These are phyloP conservation scores for Stephania japonica DNA, from an alignment of 164 flowering plant species.

Conservation along the genomic window DNA sequence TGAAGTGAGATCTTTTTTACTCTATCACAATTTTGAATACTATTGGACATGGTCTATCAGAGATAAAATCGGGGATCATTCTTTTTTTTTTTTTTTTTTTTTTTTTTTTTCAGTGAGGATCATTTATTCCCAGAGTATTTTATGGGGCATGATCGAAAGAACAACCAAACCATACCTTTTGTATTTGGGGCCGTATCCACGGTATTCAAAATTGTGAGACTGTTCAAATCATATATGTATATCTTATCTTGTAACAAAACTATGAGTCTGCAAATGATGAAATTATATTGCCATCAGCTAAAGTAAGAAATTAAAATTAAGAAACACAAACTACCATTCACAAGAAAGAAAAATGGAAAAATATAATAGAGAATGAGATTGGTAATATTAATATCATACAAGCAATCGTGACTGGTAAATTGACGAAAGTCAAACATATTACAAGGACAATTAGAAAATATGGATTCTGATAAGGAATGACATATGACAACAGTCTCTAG, in stretches of 20 bases:
- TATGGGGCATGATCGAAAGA: background rate
- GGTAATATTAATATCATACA: background rate
- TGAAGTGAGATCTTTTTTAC: no score
- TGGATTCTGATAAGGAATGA: no score
- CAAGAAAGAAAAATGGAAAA: background rate
- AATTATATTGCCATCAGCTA: constrained; percentile 3
- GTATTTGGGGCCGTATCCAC: constrained; percentile 75
- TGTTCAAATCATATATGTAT: constrained; percentile 74
- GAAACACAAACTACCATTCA: background rate
- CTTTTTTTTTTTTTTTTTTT: no score
- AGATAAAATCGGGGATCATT: no score
- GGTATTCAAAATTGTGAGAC: constrained; percentile 60
- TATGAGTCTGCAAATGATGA: constrained; percentile 53
- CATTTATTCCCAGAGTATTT: no score
- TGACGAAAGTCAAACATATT: background rate
- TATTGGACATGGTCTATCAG: no score
- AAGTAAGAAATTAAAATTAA: background rate
- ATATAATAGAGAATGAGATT: background rate
- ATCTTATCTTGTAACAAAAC: constrained; percentile 79
- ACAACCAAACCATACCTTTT: constrained; percentile 47
- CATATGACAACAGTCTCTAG: no score
- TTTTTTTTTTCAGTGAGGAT: no score
- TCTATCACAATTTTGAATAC: no score
- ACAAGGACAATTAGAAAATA: no score
- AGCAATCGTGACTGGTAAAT: background rate